These are phyloP conservation scores for Ganoderma lingzhi DNA, from an alignment of 1,284 basidiomycete genomes.

Conservation along the genomic window DNA sequence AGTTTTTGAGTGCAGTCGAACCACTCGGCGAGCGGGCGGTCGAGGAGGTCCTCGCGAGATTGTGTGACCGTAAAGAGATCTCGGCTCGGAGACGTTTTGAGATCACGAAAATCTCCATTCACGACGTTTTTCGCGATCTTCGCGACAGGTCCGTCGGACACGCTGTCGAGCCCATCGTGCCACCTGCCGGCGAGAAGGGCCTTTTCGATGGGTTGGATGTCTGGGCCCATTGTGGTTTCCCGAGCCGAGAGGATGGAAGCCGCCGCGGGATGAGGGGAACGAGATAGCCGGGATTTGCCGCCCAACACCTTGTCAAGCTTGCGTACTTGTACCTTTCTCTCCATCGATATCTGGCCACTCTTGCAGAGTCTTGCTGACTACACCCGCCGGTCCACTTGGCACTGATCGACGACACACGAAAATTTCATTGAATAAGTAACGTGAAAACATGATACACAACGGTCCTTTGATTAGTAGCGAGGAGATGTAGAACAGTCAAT, in stretches of 20 bases:
- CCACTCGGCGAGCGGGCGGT: slow-evolving; percentile 47
- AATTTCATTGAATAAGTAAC: slow-evolving; percentile 5
- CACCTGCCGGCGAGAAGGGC: slow-evolving; percentile 62
- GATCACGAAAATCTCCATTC: slow-evolving; percentile 49
- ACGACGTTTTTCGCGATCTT: slow-evolving; percentile 45
- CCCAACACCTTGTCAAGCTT: slow-evolving; percentile 22
- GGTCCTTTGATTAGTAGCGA: background rate
- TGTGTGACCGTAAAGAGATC: slow-evolving; percentile 50
- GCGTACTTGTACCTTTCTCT: slow-evolving; percentile 23
- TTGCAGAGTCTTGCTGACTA: slow-evolving; percentile 23
- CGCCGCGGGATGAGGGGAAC: slow-evolving; percentile 28
- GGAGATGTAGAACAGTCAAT: slow-evolving; percentile 9
- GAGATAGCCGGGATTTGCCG: slow-evolving; percentile 29
- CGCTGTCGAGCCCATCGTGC: slow-evolving; percentile 54
- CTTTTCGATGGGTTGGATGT: slow-evolving; percentile 53
- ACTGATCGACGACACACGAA: background rate
- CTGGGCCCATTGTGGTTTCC: slow-evolving; percentile 41
- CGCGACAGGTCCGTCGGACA: slow-evolving; percentile 34
- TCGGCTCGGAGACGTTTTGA: slow-evolving; percentile 59
- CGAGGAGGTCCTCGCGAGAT: slow-evolving; percentile 37
- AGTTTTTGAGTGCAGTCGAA: slow-evolving; percentile 39
- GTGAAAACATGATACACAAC: background rate
- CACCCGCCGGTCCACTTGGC: background rate
- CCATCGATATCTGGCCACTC: slow-evolving; percentile 24
- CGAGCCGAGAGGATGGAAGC: slow-evolving; percentile 18